Conservation (phyloP, 495 filamentous ascomycete species). For the Cudoniella acicularis region DNA sequence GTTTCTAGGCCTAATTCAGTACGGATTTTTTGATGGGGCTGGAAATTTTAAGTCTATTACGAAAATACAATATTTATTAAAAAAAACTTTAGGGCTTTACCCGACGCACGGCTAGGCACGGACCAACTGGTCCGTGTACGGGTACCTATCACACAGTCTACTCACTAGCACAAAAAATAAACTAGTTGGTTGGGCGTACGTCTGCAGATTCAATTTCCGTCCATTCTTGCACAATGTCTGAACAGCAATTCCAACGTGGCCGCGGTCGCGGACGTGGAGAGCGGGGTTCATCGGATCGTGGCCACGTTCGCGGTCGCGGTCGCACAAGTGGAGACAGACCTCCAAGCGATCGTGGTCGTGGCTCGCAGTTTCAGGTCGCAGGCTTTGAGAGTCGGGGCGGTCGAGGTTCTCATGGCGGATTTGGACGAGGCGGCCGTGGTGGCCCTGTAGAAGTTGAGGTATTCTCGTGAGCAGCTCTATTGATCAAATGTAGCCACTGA, state of each 20-base stretch:
- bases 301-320: too few relatives aligned
- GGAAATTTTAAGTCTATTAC: too few relatives aligned
- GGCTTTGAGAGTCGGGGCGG: not conserved
- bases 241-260: not conserved
- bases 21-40: too few relatives aligned
- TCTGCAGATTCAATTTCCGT: not conserved
- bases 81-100: too few relatives aligned
- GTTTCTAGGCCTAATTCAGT: too few relatives aligned
- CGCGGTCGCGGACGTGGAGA: not conserved
- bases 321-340: not conserved
- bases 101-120: too few relatives aligned
- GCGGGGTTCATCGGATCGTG: too few relatives aligned
- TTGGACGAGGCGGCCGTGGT: not conserved
- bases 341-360: not conserved
- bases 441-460: not conserved
- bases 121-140: too few relatives aligned
- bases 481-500: not conserved
- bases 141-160: too few relatives aligned
- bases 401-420: not conserved
- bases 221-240: not conserved
- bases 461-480: not conserved
- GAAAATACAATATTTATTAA: too few relatives aligned
- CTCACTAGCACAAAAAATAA: not conserved
- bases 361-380: not conserved
- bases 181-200: not conserved